Conservation (phyloP, 139 green algal genomes). For the Coccomyxa sp. region DNA sequence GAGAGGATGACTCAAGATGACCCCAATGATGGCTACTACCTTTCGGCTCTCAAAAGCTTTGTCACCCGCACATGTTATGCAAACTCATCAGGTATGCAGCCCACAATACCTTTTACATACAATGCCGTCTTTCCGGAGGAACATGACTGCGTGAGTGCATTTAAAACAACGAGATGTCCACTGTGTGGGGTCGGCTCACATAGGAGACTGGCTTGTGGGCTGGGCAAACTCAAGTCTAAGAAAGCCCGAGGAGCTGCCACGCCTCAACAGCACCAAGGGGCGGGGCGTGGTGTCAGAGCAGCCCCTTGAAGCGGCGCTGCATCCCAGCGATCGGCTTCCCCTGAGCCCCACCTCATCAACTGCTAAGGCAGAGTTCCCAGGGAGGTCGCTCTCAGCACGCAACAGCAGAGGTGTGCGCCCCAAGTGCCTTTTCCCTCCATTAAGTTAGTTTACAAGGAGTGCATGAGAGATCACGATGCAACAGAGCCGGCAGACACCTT, state of each 20-base stretch:
- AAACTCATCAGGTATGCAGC: conserved; percentile 44
- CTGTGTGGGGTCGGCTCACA: too few relatives aligned
- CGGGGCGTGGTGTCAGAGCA: conserved; percentile 62
- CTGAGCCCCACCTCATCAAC: not conserved
- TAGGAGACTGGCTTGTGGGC: conserved; percentile 11
- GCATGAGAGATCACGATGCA: too few relatives aligned
- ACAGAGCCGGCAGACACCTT: too few relatives aligned
- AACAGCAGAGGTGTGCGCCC: too few relatives aligned
- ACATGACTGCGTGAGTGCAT: not conserved
- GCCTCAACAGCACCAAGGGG: conserved; percentile 9
- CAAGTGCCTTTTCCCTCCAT: too few relatives aligned
- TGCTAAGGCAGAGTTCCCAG: not conserved
- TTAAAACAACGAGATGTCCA: not conserved
- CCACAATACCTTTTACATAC: not conserved
- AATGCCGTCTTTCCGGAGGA: too few relatives aligned
- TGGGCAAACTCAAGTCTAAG: conserved; percentile 76
- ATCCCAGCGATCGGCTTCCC: not conserved
- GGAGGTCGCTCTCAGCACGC: too few relatives aligned
- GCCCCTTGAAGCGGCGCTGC: conserved; percentile 24
- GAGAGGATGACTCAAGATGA: conserved; percentile 51
- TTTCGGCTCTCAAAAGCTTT: conserved; percentile 60
- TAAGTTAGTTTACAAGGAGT: too few relatives aligned
- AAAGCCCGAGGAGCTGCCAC: conserved; percentile 51
- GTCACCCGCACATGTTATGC: conserved; percentile 63
- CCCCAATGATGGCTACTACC: conserved; percentile 36